Evolutionary conservation across 1,284 basidiomycete genomes (phyloP).

Genomic region (Ustilago esculenta): DNA sequence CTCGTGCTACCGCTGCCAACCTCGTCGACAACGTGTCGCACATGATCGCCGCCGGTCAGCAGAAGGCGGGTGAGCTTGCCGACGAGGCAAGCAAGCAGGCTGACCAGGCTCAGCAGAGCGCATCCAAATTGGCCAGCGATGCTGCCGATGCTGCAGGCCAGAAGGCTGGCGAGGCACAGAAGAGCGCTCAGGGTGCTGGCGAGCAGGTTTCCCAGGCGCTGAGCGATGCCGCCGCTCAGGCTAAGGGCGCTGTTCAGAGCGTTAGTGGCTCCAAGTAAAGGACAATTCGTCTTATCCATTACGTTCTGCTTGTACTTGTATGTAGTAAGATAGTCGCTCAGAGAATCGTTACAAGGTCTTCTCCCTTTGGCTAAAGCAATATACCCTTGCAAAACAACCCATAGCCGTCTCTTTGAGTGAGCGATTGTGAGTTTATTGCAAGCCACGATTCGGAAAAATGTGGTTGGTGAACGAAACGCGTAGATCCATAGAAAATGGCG

Average conservation of each 20-base stretch:
- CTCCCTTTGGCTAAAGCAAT: conserved; percentile 22
- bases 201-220: conserved; percentile 39
- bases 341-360: not conserved
- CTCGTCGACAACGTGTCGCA: conserved; percentile 43
- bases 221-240: conserved; percentile 45
- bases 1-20: conserved; percentile 38
- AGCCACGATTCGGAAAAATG: no score
- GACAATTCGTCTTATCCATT: no score
- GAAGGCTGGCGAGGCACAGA: conserved; percentile 31
- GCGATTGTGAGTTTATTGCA: not conserved
- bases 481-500: no score
- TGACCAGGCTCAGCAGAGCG: conserved; percentile 10
- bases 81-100: conserved; percentile 45
- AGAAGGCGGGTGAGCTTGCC: conserved; percentile 42
- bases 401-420: not conserved
- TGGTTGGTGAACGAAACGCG: not conserved
- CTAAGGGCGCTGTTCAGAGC: conserved; percentile 39
- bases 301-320: not conserved
- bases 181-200: conserved; percentile 23
- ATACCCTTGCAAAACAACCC: conserved; percentile 30
- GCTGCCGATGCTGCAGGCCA: conserved; percentile 22
- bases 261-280: conserved; percentile 39
- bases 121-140: conserved; percentile 20
- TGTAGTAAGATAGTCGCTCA: conserved; percentile 7
- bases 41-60: conserved; percentile 37